phyloP scores from a whole-genome alignment of 192 early-diverging fungal genomes.

The Linnemannia exigua region DNA sequence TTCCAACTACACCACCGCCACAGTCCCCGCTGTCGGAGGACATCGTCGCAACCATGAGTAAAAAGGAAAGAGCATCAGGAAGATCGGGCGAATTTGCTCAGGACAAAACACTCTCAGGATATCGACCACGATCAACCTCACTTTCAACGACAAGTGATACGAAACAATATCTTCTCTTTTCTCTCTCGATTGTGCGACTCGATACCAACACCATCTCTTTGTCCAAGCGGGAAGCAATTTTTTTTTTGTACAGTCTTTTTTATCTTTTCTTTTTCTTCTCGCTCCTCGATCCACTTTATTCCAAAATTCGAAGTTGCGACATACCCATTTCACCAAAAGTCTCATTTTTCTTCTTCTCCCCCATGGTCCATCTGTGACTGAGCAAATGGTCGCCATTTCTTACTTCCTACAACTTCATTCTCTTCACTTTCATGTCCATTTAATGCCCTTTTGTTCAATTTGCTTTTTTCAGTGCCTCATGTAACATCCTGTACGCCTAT shows the following conservation, averaged over 20 bases:
- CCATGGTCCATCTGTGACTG: neutral
- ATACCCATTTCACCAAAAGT: neutral
- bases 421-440: neutral
- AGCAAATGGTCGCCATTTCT: neutral
- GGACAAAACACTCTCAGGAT: too few species aligned
- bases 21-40: conserved; percentile 34
- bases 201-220: neutral
- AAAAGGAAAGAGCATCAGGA: neutral
- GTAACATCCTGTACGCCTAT: neutral
- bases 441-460: conserved; percentile 6
- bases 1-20: conserved; percentile 38
- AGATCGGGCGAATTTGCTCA: too few species aligned
- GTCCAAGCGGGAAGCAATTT: neutral
- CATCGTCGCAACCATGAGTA: conserved; percentile 53
- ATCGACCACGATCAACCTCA: too few species aligned
- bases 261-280: conserved; percentile 6
- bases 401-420: neutral
- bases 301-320: neutral
- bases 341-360: neutral
- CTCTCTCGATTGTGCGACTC: conserved; percentile 1
- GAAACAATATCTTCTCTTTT: neutral
- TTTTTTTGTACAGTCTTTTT: neutral
- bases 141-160: neutral
- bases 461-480: neutral
- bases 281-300: neutral